Conservation (phyloP, 2,329 filamentous ascomycete species). For the Albophoma yamanashiensis region DNA sequence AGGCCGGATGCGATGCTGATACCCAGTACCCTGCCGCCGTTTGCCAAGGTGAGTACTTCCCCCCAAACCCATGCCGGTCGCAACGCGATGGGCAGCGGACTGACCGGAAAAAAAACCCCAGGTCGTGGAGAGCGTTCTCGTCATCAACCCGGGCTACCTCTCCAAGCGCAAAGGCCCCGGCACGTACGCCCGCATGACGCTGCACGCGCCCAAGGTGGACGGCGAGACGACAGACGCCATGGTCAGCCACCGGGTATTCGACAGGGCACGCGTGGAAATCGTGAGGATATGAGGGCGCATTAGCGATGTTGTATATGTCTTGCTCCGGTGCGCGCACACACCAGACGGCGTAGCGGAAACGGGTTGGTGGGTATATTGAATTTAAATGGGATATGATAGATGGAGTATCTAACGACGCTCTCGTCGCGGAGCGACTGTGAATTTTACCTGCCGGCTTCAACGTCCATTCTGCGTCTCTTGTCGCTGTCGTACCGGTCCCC, state of each 20-base stretch:
- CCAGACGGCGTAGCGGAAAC: not conserved
- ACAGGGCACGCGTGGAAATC: constrained; percentile 79
- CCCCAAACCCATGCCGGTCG: not conserved
- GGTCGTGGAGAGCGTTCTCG: constrained; percentile 83
- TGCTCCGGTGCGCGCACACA: not conserved
- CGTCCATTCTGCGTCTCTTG: constrained; percentile 48
- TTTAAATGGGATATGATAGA: not conserved
- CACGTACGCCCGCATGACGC: constrained; percentile 70
- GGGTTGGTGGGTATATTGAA: not conserved
- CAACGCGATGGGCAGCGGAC: not conserved
- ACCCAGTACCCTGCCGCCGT: constrained; percentile 74
- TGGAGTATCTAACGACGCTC: not conserved
- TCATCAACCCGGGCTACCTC: constrained; percentile 81
- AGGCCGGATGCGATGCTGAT: constrained; percentile 75
- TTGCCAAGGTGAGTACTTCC: constrained; percentile 72
- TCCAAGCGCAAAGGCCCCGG: constrained; percentile 79
- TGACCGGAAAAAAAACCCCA: too few relatives aligned
- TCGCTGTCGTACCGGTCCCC: constrained; percentile 43
- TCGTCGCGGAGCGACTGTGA: not conserved
- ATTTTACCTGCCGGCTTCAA: constrained; percentile 16
- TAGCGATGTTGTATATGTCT: not conserved
- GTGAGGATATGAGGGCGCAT: constrained; percentile 50
- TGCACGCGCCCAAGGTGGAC: constrained; percentile 55
- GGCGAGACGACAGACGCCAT: constrained; percentile 46
- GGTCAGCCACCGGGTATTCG: constrained; percentile 66